Evolutionary conservation across 176 grass and related monocot species (phyloP).

Genomic region (Oryza glaberrima): DNA sequence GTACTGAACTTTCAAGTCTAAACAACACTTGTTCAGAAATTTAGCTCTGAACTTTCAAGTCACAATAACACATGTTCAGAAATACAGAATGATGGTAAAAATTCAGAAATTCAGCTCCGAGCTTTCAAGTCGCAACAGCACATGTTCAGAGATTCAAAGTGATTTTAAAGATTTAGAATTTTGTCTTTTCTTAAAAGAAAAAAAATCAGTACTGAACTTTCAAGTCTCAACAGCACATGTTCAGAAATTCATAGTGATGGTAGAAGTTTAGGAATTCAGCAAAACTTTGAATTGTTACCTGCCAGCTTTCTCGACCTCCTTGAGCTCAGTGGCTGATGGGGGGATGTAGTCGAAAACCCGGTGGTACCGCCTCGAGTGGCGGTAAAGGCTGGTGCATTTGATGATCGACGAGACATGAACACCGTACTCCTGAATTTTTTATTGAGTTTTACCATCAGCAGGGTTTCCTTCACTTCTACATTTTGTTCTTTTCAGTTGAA

Average conservation of each 20-base stretch:
- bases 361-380: slow-evolving; percentile 49
- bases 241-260: neutral
- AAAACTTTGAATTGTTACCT: slow-evolving; percentile 28
- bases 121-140: neutral
- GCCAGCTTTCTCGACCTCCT: slow-evolving; percentile 50
- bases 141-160: neutral
- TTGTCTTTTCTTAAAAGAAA: no score
- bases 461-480: neutral
- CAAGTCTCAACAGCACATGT: neutral
- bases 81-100: neutral
- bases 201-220: no score
- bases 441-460: neutral
- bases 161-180: neutral
- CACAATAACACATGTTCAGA: neutral
- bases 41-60: neutral
- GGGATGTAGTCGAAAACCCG: slow-evolving; percentile 67
- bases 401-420: slow-evolving; percentile 72
- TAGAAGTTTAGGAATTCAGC: no score
- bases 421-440: slow-evolving; percentile 58
- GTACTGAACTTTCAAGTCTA: neutral
- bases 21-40: neutral
- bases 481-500: neutral
- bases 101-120: neutral
- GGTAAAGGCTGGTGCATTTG: slow-evolving; percentile 60
- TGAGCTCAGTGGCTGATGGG: slow-evolving; percentile 53